Evolutionary conservation across 352 stramenopile species (phyloP).

Genomic region (Thraustochytrium striatum): DNA sequence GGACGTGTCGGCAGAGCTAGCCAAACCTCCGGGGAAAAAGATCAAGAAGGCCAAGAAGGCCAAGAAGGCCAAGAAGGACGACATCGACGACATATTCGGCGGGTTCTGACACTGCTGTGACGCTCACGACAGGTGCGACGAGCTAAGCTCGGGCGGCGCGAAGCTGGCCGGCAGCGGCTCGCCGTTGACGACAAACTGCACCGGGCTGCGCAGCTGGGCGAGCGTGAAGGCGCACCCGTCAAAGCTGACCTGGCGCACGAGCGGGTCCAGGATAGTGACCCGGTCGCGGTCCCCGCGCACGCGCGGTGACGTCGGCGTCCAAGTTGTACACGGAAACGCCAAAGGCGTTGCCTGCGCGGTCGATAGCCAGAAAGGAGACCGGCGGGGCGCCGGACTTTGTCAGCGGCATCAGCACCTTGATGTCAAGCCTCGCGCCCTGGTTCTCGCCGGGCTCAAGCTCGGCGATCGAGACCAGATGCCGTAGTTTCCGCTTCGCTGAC

Average conservation of each 20-base stretch:
- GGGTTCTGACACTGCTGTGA: not conserved
- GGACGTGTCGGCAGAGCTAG: not conserved
- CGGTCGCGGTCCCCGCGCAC: not conserved
- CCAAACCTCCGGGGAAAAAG: conserved; percentile 5
- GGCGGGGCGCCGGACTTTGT: not conserved
- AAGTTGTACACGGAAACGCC: conserved; percentile 40
- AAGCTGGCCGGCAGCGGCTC: not conserved
- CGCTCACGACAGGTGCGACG: not conserved
- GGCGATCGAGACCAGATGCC: not conserved
- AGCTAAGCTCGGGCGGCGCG: not conserved
- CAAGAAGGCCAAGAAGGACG: not conserved
- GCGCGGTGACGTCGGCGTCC: not conserved
- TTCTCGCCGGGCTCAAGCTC: not conserved
- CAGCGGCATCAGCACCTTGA: conserved; percentile 31
- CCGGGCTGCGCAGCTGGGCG: not conserved
- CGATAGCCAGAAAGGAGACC: conserved; percentile 21
- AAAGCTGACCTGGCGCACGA: conserved; percentile 2
- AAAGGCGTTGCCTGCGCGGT: not conserved
- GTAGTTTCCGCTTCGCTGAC: no score
- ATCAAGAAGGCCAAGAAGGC: not conserved
- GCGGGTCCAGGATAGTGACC: conserved; percentile 1
- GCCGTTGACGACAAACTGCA: conserved; percentile 32
- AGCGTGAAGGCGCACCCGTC: not conserved
- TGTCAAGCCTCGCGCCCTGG: not conserved
- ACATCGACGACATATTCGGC: conserved; percentile 40